Evolutionary conservation across 148 eudicot species (phyloP).

Genomic region (Gaultheria prostrata): DNA sequence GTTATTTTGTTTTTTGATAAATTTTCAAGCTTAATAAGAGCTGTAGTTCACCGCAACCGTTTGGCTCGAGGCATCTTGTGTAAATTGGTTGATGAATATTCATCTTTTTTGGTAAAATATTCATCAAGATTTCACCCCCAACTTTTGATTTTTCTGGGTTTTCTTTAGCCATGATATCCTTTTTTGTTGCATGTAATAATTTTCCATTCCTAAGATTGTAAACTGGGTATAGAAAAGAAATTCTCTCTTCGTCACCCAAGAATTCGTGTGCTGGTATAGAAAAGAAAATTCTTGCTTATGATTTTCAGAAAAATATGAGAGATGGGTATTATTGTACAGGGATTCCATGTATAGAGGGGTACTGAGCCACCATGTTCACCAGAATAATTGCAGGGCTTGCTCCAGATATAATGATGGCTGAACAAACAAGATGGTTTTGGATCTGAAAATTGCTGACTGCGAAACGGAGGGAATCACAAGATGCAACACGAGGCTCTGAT

Average conservation of each 20-base stretch:
- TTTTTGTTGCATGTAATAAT: background rate
- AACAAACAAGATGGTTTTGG: too few relatives aligned
- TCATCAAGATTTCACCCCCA: constrained; percentile 4
- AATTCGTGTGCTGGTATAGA: background rate
- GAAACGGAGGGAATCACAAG: background rate
- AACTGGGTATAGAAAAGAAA: background rate
- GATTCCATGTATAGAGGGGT: background rate
- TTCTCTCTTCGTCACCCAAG: background rate
- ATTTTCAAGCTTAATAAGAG: constrained; percentile 12
- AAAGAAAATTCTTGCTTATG: too few relatives aligned
- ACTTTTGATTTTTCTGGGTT: background rate
- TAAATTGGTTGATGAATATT: background rate
- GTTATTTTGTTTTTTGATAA: constrained; percentile 10
- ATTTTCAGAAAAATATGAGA: background rate
- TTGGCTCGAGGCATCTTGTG: background rate
- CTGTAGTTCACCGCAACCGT: background rate
- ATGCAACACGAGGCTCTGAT: background rate
- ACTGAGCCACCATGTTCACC: background rate
- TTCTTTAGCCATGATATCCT: background rate
- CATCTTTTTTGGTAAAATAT: background rate
- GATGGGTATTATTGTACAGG: background rate
- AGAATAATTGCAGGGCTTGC: background rate
- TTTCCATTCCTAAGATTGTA: background rate
- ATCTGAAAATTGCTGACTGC: background rate
- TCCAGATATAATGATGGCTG: background rate